A percentile compares a stretch with the other conserved stretches of the same genome.
phyloP scores from a whole-genome alignment of 768 basidiomycete species.

The Coprinopsis marcescibilis region DNA sequence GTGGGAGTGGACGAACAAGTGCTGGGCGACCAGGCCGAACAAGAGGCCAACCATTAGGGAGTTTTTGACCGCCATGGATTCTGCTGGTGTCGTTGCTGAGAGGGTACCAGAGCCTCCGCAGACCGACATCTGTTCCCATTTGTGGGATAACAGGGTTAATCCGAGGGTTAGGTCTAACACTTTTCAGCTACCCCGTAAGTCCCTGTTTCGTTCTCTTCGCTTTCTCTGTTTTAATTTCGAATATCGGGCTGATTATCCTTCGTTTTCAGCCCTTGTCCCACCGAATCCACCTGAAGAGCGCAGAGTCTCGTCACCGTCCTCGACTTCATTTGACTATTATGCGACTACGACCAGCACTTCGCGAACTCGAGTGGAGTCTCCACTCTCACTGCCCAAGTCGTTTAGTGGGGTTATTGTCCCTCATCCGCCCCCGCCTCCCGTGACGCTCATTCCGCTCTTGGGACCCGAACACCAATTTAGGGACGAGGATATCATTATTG shows the following conservation, averaged over 20 bases:
- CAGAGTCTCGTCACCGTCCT: not conserved
- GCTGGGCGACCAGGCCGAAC: not conserved
- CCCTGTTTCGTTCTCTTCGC: too few relatives aligned
- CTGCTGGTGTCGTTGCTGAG: not conserved
- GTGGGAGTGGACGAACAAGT: not conserved
- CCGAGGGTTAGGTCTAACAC: not conserved
- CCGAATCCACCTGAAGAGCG: too few relatives aligned
- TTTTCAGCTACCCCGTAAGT: not conserved
- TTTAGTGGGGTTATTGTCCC: not conserved
- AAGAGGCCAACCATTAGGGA: not conserved
- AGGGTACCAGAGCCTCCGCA: not conserved
- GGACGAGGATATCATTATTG: conserved; percentile 14
- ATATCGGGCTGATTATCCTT: too few relatives aligned
- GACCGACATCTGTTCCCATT: not conserved
- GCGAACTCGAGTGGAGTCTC: not conserved
- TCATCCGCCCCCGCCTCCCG: not conserved
- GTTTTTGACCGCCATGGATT: not conserved
- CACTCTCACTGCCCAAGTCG: too few relatives aligned
- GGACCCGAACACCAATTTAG: not conserved
- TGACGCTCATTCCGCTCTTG: too few relatives aligned
- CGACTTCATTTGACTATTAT: not conserved
- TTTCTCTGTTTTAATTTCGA: too few relatives aligned
- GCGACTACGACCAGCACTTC: not conserved
- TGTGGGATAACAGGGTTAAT: not conserved
- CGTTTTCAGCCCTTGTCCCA: not conserved